Percentiles rank a stretch among this genome's conserved stretches.
Conservation (phyloP, 495 filamentous ascomycete species). For the Tuber melanosporum region DNA sequence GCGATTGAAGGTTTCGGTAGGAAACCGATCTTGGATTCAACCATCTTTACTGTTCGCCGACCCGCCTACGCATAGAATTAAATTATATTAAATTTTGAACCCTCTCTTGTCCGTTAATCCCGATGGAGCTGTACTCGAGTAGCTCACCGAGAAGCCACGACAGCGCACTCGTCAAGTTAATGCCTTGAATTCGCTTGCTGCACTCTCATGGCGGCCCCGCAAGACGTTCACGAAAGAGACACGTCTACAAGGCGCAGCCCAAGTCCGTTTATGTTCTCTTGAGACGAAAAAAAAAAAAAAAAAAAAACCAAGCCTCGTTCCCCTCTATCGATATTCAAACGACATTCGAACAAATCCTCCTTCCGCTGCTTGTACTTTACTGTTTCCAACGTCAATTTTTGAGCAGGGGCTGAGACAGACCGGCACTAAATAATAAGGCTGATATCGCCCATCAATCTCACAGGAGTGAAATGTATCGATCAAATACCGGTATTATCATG, state of each 20-base stretch:
- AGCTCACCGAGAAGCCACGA: neutral
- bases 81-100: neutral
- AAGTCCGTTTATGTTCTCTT: neutral
- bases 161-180: neutral
- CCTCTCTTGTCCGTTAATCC: neutral
- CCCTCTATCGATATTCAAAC: neutral
- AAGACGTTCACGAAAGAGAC: neutral
- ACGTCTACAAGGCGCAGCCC: neutral
- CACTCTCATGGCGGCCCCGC: neutral
- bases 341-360: neutral
- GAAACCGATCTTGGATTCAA: neutral
- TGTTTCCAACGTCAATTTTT: neutral
- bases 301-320: neutral
- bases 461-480: neutral
- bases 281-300: neutral
- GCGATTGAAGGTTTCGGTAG: neutral
- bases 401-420: neutral
- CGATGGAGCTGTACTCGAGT: neutral
- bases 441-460: neutral
- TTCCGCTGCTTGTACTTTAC: neutral
- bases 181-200: neutral
- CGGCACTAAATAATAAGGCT: neutral
- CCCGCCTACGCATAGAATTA: neutral
- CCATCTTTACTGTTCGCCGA: too few species aligned
- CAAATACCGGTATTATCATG: neutral